Conservation (phyloP, 768 basidiomycete genomes). For the Boletus subcaerulescens region DNA sequence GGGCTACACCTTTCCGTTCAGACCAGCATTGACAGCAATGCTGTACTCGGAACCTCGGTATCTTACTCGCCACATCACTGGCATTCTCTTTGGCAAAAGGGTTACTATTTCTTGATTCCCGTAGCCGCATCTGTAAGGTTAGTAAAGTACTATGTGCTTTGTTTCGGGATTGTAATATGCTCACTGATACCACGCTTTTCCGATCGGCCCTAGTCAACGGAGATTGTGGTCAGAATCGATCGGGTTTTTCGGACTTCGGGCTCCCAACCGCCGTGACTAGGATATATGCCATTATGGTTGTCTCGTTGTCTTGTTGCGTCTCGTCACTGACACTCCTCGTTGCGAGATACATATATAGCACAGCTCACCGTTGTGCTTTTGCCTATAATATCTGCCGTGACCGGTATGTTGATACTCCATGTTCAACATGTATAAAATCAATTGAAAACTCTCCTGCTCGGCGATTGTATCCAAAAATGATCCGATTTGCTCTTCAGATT, state of each 20-base stretch:
- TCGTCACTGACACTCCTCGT: background rate
- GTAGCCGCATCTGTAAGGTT: too few species aligned
- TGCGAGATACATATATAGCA: background rate
- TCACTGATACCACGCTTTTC: background rate
- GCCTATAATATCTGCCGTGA: background rate
- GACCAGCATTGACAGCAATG: too few species aligned
- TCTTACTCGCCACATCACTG: too few species aligned
- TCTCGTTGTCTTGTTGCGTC: background rate
- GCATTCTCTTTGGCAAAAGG: too few species aligned
- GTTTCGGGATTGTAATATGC: background rate
- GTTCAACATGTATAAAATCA: background rate
- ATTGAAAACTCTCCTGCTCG: too few species aligned
- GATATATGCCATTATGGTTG: background rate
- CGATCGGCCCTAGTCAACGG: too few species aligned
- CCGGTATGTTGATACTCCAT: background rate
- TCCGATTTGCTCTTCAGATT: background rate
- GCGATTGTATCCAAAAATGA: too few species aligned
- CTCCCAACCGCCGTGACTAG: background rate
- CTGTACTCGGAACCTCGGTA: too few species aligned
- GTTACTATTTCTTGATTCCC: too few species aligned
- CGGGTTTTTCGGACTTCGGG: background rate
- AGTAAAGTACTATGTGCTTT: too few species aligned
- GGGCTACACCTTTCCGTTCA: too few species aligned
- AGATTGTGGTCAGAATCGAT: background rate
- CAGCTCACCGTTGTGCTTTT: background rate